Evolutionary conservation across 2,329 filamentous ascomycete genomes (phyloP).

Genomic region (Berkeleyomyces basicola): DNA sequence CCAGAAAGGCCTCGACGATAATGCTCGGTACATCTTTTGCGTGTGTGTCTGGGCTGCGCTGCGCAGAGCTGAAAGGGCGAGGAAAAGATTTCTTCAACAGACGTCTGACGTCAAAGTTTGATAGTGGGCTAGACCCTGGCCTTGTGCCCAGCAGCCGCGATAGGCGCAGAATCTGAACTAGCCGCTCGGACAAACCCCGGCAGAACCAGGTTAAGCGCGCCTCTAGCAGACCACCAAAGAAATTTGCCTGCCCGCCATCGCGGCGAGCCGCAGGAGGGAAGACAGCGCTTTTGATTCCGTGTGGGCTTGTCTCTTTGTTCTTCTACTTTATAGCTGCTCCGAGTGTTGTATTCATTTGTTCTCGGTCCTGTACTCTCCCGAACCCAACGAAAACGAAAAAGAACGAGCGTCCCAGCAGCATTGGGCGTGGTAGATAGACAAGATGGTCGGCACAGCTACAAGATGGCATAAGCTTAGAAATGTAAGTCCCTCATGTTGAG

Average conservation of each 20-base stretch:
- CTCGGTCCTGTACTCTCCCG: not conserved
- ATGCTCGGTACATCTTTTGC: conserved; percentile 9
- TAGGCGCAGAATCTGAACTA: not conserved
- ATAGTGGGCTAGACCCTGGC: not conserved
- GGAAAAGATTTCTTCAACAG: conserved; percentile 5
- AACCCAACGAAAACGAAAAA: not conserved
- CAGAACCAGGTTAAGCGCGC: not conserved
- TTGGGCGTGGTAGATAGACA: conserved; percentile 13
- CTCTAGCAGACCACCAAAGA: conserved; percentile 5
- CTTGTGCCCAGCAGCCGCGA: not conserved
- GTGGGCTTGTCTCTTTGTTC: not conserved
- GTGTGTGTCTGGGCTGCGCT: not conserved
- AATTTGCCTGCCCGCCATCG: conserved; percentile 2
- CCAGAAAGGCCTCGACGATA: conserved; percentile 7
- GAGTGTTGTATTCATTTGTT: not conserved
- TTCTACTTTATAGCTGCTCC: not conserved
- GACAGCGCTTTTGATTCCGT: not conserved
- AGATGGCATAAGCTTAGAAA: conserved; percentile 55
- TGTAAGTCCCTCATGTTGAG: conserved; percentile 29
- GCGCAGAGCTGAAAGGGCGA: not conserved
- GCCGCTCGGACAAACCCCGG: not conserved
- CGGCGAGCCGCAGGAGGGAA: not conserved
- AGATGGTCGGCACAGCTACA: conserved; percentile 28
- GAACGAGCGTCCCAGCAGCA: not conserved
- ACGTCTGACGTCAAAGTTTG: conserved; percentile 3